A percentile compares a stretch with the other conserved stretches of the same genome.
These are phyloP conservation scores for Cymbidium sinense DNA, from an alignment of 106 monocot genomes.

Conservation along the genomic window DNA sequence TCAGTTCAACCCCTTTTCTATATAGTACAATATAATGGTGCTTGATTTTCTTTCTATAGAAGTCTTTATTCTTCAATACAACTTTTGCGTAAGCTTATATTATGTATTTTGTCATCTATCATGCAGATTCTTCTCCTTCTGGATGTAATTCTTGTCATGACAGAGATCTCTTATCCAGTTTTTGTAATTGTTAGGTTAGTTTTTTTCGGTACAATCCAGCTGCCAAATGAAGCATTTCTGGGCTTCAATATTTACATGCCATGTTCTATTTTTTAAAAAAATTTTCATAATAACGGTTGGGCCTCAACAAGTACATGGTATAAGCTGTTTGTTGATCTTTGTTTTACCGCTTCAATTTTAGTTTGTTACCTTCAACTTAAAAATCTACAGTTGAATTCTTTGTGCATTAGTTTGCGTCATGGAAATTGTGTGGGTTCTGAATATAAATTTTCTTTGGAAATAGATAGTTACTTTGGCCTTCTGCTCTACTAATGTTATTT, in stretches of 20 bases:
- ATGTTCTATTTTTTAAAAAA: not conserved
- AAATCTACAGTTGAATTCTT: not conserved
- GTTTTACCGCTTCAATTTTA: not conserved
- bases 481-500: no score
- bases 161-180: slow-evolving; percentile 62
- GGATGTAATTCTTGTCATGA: slow-evolving; percentile 58
- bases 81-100: not conserved
- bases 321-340: not conserved
- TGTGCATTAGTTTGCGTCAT: not conserved
- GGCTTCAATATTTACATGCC: not conserved
- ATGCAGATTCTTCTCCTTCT: slow-evolving; percentile 66
- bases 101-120: not conserved
- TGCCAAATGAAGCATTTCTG: not conserved
- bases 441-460: no score
- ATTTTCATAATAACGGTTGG: not conserved
- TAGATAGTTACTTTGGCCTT: no score
- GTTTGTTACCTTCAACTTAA: not conserved
- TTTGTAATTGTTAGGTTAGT: slow-evolving; percentile 72
- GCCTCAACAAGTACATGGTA: not conserved
- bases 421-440: no score
- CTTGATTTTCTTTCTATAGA: not conserved
- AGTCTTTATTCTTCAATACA: not conserved
- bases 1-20: not conserved
- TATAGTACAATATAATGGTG: not conserved
- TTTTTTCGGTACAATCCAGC: not conserved